Percentiles rank a stretch among this genome's conserved stretches.
Conservation (phyloP, 202 grass and related monocot species). For the Setaria italica region DNA sequence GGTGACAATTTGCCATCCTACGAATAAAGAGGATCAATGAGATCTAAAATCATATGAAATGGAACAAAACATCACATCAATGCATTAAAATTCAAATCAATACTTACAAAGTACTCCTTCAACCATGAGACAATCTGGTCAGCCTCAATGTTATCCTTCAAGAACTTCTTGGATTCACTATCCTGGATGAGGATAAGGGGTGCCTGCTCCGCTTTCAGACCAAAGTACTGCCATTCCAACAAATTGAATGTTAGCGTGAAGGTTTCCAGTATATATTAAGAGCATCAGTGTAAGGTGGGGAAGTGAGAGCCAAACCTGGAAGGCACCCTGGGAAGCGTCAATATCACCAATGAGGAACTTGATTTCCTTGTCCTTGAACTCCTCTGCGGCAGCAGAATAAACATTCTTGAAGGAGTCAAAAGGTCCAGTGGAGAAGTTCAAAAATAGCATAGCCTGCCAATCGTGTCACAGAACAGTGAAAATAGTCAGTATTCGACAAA, state of each 20-base stretch:
- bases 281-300: neutral
- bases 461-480: conserved; percentile 29
- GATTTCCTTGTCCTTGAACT: conserved; percentile 74
- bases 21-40: conserved; percentile 12
- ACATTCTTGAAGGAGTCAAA: conserved; percentile 79
- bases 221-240: conserved; percentile 71
- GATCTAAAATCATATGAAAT: neutral
- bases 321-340: conserved; percentile 75
- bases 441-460: conserved; percentile 80
- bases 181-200: conserved; percentile 86
- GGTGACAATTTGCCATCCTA: conserved; percentile 78
- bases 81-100: neutral
- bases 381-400: conserved; percentile 62
- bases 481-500: conserved; percentile 24
- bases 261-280: neutral
- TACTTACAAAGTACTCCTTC: conserved; percentile 78
- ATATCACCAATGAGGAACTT: conserved; percentile 92
- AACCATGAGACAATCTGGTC: conserved; percentile 80
- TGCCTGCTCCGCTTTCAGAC: conserved; percentile 75
- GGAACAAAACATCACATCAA: neutral
- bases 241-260: conserved; percentile 30
- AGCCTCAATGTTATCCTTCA: conserved; percentile 78
- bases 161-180: conserved; percentile 72
- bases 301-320: conserved; percentile 62
- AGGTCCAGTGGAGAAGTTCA: conserved; percentile 74